Base-by-base conservation (phyloP, 345 rosid genomes). In the Melaleuca quinquenervia region DNA sequence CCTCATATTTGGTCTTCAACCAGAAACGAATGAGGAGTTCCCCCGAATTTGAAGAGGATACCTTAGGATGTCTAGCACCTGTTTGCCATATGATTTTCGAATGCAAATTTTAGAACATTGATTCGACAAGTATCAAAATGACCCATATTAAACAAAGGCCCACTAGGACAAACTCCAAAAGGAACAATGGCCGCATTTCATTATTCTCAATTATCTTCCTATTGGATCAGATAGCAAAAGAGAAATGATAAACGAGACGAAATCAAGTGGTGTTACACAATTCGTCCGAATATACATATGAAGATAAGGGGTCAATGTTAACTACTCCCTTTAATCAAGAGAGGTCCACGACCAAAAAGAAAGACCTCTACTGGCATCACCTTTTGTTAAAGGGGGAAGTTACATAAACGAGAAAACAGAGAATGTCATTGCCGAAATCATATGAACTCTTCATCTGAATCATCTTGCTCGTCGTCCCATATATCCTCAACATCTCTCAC, bases 401-500 rank as follows among this genome's bases (percentile, higher is more conserved):
- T 24, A 82, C 60, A 84, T 55, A 44, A 52, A 84, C 24, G 27
- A 29, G 58, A 29, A 70, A 41, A 16, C 48, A 18, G 2, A 70
- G 78, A 32, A 70, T 48, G 8, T 64, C 45, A 29, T 64, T 0
- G 16, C 76, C 62, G 50, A 83, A n/a, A 41, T 83, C 84, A 76
- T 84, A 52, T 87, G 85, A 60, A 29, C 32, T 90, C 92, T 14
- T 90, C 96, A 64, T 89, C 93, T n/a, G 87, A 89, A 6, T 90
- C 95, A 24, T 90, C 89, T 18, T 90, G 93, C 27, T 87, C 92
- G n/a, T 87, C 94, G n/a, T 90, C 92, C 84, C 82, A 76, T 44
- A 16, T 24, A 78, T 85, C 44, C 84, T 82, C 92, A 0, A 86
- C 89, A 11, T 88, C 90, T 0, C 82, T 89, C 27, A 87, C 93